phyloP scores from a whole-genome alignment of 768 basidiomycete species.

The Podaxis sp. region DNA sequence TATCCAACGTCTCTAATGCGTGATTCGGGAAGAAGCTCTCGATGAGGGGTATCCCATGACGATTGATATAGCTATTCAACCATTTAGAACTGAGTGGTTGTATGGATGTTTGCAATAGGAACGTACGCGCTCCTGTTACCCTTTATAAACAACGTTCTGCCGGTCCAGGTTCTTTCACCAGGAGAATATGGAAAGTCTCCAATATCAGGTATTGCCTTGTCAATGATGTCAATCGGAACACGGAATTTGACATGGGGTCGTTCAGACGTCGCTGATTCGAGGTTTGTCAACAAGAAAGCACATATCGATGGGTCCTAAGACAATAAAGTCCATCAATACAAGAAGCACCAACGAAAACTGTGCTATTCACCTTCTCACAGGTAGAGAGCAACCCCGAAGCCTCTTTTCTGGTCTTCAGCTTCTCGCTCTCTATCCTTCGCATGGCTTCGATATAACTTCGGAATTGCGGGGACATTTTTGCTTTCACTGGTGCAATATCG shows the following conservation, averaged over 20 bases:
- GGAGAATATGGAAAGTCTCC: slow-evolving; percentile 78
- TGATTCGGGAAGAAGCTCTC: slow-evolving; percentile 74
- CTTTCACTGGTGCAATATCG: slow-evolving; percentile 77
- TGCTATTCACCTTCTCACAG: slow-evolving; percentile 56
- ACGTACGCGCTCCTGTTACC: slow-evolving; percentile 67
- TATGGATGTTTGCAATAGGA: background rate
- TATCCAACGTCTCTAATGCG: slow-evolving; percentile 61
- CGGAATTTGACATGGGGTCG: slow-evolving; percentile 49
- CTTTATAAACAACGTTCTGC: slow-evolving; percentile 75
- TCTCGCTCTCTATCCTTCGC: slow-evolving; percentile 63
- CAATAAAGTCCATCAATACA: background rate
- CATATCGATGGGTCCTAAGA: slow-evolving; percentile 68
- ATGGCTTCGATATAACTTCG: slow-evolving; percentile 38
- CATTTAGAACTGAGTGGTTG: background rate
- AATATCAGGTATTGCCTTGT: slow-evolving; percentile 55
- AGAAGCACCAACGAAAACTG: slow-evolving; percentile 18
- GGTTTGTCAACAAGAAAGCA: slow-evolving; percentile 87
- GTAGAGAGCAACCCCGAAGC: slow-evolving; percentile 67
- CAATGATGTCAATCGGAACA: slow-evolving; percentile 70
- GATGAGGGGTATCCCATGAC: slow-evolving; percentile 61
- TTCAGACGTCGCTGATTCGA: slow-evolving; percentile 36
- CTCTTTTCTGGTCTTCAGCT: slow-evolving; percentile 59
- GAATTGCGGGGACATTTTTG: slow-evolving; percentile 48
- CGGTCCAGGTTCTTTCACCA: slow-evolving; percentile 52
- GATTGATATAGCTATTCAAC: slow-evolving; percentile 67